Percentiles rank a stretch among this genome's conserved stretches.
phyloP scores from a whole-genome alignment of 2,329 filamentous ascomycete species.

The Cytospora piceae region DNA sequence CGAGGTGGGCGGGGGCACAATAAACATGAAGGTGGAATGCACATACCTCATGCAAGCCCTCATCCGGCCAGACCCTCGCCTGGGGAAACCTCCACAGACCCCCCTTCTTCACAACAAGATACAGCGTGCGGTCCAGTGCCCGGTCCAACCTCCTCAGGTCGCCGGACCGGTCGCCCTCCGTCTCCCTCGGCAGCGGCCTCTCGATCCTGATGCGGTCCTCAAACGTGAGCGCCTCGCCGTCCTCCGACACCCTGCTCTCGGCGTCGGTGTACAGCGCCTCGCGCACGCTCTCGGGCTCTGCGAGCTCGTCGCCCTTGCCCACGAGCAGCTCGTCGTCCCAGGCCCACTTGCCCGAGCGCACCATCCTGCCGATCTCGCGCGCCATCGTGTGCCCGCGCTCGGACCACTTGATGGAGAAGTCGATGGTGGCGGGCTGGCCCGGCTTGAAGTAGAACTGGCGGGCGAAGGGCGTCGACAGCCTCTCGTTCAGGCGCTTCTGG shows the following conservation, averaged over 20 bases:
- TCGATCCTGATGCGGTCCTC: conserved; percentile 70
- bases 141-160: conserved; percentile 81
- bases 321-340: conserved; percentile 93
- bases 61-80: conserved; percentile 67
- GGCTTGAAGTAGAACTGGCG: conserved; percentile 94
- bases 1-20: neutral
- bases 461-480: conserved; percentile 83
- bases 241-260: conserved; percentile 63
- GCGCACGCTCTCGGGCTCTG: conserved; percentile 65
- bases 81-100: conserved; percentile 83
- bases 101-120: conserved; percentile 79
- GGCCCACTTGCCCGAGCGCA: conserved; percentile 63
- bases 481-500: conserved; percentile 95
- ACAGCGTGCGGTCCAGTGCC: conserved; percentile 78
- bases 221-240: conserved; percentile 61
- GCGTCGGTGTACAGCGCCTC: conserved; percentile 76
- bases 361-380: conserved; percentile 84
- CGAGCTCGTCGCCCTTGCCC: conserved; percentile 73
- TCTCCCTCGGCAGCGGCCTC: conserved; percentile 69
- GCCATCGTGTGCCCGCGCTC: conserved; percentile 75
- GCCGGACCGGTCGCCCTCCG: conserved; percentile 76
- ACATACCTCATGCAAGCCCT: conserved; percentile 83
- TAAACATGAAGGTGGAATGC: conserved; percentile 8
- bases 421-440: conserved; percentile 79
- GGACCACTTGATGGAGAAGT: conserved; percentile 86